Conservation (phyloP, 148 eudicot species). For the Persicaria maculosa region DNA sequence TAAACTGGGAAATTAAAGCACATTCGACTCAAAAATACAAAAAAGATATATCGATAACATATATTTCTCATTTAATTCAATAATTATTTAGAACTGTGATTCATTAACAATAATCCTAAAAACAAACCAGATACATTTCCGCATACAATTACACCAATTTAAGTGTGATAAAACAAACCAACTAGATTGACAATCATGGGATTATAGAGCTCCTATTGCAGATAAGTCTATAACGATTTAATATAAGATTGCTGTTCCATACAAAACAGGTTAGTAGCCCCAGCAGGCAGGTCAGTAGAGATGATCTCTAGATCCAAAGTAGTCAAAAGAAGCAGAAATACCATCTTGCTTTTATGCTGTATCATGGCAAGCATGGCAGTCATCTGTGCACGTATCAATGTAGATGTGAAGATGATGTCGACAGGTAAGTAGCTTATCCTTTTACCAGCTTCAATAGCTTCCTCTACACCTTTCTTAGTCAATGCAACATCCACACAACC, state of each 20-base stretch:
- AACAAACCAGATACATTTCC: not conserved
- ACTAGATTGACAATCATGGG: too few species aligned
- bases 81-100: too few species aligned
- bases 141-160: not conserved
- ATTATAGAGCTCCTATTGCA: too few species aligned
- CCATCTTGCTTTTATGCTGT: conserved; percentile 91
- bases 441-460: conserved; percentile 92
- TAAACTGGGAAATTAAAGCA: not conserved
- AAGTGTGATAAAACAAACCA: too few species aligned
- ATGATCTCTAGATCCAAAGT: not conserved
- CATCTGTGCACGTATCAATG: conserved; percentile 95
- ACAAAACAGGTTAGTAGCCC: too few species aligned
- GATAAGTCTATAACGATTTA: not conserved
- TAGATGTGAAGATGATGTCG: conserved; percentile 75
- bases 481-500: conserved; percentile 95
- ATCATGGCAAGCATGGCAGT: conserved; percentile 99
- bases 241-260: not conserved
- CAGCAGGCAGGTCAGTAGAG: not conserved
- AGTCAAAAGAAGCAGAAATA: conserved; percentile 17
- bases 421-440: conserved; percentile 96
- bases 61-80: not conserved
- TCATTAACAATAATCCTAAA: too few species aligned
- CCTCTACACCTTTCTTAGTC: conserved; percentile 81
- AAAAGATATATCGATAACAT: not conserved
- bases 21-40: not conserved